Evolutionary conservation across 2,329 filamentous ascomycete species (phyloP).

Genomic region (Colletotrichum musicola): DNA sequence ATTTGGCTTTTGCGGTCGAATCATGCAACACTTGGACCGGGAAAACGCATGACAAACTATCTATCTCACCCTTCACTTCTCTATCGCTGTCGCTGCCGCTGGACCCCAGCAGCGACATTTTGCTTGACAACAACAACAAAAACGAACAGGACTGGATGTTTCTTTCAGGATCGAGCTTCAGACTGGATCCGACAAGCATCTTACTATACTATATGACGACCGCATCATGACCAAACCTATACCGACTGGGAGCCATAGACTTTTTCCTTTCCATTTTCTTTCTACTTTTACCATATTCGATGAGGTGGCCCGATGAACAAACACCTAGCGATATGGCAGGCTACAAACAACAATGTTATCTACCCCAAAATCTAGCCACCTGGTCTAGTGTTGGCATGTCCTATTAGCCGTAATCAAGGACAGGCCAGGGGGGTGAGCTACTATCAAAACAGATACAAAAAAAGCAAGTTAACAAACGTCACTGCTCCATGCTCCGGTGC

Average conservation of each 20-base stretch:
- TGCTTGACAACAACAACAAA: neutral
- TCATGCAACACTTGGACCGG: conserved; percentile 2
- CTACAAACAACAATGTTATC: neutral
- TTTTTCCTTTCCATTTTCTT: neutral
- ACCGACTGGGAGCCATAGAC: conserved; percentile 28
- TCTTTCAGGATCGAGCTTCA: conserved; percentile 11
- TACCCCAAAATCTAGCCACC: neutral
- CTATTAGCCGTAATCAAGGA: neutral
- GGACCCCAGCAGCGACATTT: conserved; percentile 26
- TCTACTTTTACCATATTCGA: neutral
- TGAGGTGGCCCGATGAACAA: neutral
- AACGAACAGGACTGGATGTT: conserved; percentile 18
- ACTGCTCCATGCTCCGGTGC: neutral
- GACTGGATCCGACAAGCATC: neutral
- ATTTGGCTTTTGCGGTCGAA: neutral
- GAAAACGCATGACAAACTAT: neutral
- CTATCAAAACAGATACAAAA: conserved; percentile 2
- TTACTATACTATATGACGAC: conserved; percentile 10
- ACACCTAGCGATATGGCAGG: neutral
- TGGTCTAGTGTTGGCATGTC: conserved; percentile 7
- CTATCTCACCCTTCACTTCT: neutral
- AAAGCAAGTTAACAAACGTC: neutral
- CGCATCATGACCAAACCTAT: conserved; percentile 32
- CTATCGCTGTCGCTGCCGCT: conserved; percentile 11
- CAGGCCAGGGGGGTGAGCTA: neutral